Evolutionary conservation across 164 flowering plant genomes (phyloP), one percentile per base, ranked within the genome.

Genomic region (Tinospora cordifolia): DNA sequence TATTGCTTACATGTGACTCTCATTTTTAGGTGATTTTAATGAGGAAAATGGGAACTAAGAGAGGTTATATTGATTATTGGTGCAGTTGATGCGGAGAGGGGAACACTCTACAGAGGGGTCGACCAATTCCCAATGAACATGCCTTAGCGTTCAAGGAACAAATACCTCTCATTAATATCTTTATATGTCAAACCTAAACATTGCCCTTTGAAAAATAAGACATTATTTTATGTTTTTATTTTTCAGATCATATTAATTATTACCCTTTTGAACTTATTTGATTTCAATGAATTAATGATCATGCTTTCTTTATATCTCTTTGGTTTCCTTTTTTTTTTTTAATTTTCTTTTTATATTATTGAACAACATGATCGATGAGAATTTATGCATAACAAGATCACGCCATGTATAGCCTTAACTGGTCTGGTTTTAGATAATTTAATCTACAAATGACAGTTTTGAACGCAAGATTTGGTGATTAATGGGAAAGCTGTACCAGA

Each of bases 111-210:
- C 36, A 30, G 36, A 63, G 74, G 25, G 76, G 69, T 62, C 70
- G 77, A 73, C 65, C 76, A 73, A 64, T 51, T 83, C 80, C 73
- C 82, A 80, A 83, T 78, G 80, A 81, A 69, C 51, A 73, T 80
- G 76, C 70, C 90, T 83, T 87, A 63, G 74, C 81, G 80, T 75
- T 75, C 83, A 87, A 87, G 90, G 68, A 81, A 85, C 69, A 68
- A 75, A 76, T 25, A 49, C 62, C 58, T 71, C 74, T 68, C 74
- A 81, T 82, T 76, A 75, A 74, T 64, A 64, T 27, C 0, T 62
- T 36, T 62, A 64, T 19, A 70, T 79, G 77, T 80, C 86, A 86
- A 81, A 81, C 72, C 78, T 65, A 30, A 30, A 4, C 36, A 30
- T 71, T 71, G 15, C 68, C 74, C 66, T 36, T 63, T 63, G 66